Evolutionary conservation across 345 rosid genomes (phyloP).

Genomic region (Gossypium ekmanianum): DNA sequence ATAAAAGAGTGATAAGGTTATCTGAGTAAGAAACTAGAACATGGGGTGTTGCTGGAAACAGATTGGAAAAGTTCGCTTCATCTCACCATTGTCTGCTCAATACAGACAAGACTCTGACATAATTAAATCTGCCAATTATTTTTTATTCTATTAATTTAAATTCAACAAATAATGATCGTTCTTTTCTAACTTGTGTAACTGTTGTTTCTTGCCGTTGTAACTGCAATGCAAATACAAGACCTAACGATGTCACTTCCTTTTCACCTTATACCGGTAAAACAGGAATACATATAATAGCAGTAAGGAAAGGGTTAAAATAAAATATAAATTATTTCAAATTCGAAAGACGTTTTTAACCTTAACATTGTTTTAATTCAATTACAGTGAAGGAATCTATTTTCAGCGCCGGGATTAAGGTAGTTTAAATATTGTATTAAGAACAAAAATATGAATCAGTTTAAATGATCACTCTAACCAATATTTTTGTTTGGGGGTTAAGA

Average conservation of each 20-base stretch:
- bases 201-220: background rate
- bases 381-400: too few relatives aligned
- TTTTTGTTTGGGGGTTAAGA: too few relatives aligned
- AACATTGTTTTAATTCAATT: background rate
- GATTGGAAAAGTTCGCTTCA: conserved; percentile 35
- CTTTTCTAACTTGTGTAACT: background rate
- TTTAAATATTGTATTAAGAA: too few relatives aligned
- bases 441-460: too few relatives aligned
- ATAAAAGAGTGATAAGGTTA: conserved; percentile 27
- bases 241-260: background rate
- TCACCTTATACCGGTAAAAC: background rate
- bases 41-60: conserved; percentile 53
- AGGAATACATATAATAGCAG: too few relatives aligned
- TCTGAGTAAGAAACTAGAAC: conserved; percentile 39
- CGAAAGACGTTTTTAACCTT: background rate
- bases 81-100: background rate
- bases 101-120: conserved; percentile 27
- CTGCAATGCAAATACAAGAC: background rate
- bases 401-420: too few relatives aligned
- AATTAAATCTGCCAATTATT: conserved; percentile 17
- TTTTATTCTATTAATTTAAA: background rate
- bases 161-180: background rate
- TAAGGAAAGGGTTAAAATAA: too few relatives aligned
- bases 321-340: background rate
- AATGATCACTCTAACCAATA: too few relatives aligned